phyloP scores from a whole-genome alignment of 768 basidiomycete species.

The Leccinum subtestaceum region DNA sequence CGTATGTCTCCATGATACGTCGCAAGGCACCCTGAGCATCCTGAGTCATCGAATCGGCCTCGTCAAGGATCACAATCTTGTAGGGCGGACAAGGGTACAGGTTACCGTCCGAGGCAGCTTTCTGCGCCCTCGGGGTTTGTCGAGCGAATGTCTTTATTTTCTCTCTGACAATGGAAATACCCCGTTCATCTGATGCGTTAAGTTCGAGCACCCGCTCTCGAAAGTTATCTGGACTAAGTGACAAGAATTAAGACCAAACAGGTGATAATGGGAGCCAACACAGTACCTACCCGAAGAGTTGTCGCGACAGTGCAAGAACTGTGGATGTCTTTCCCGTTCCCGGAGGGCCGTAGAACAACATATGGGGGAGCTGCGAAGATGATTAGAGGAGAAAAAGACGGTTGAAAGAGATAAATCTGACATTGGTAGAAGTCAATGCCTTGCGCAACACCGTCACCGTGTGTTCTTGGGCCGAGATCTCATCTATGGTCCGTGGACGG shows the following conservation, averaged over 20 bases:
- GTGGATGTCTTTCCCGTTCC: constrained; percentile 99
- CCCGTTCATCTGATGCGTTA: constrained; percentile 98
- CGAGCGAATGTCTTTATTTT: constrained; percentile 98
- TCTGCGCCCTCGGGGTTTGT: constrained; percentile 82
- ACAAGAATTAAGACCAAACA: neutral
- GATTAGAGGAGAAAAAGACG: constrained; percentile 8
- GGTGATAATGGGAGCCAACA: neutral
- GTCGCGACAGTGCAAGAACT: constrained; percentile 88
- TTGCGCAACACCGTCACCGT: constrained; percentile 90
- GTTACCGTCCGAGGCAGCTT: constrained; percentile 70
- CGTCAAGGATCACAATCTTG: constrained; percentile 98
- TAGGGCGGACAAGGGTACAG: constrained; percentile 95
- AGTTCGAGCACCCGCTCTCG: constrained; percentile 90
- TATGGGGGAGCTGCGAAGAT: constrained; percentile 83
- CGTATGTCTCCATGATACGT: constrained; percentile 99
- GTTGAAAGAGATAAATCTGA: constrained; percentile 29
- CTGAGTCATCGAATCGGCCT: constrained; percentile 99
- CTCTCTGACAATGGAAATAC: constrained; percentile 94
- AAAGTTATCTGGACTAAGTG: constrained; percentile 85
- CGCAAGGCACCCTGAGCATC: constrained; percentile 96
- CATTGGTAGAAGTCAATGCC: constrained; percentile 90
- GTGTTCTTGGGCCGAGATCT: constrained; percentile 96
- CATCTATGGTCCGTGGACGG: constrained; percentile 96
- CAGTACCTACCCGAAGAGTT: constrained; percentile 81
- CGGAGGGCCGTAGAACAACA: constrained; percentile 99